Evolutionary conservation across 768 basidiomycete genomes (phyloP).

Genomic region (Hortiboletus campestris): DNA sequence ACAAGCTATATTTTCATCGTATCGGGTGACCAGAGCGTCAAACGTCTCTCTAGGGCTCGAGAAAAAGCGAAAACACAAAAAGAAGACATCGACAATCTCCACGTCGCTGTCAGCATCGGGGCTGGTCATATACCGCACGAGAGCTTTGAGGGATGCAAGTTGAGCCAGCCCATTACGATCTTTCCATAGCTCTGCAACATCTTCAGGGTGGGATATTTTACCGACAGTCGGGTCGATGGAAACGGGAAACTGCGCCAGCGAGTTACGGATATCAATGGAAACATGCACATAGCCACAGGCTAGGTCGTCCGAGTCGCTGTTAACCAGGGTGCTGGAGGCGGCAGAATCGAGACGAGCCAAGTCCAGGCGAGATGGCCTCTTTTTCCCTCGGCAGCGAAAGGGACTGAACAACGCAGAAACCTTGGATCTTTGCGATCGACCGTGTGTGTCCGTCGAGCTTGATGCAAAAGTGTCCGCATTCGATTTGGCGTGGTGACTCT

Average conservation of each 20-base stretch:
- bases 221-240: constrained; percentile 25
- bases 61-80: constrained; percentile 73
- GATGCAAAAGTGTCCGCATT: neutral
- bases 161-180: constrained; percentile 28
- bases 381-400: constrained; percentile 7
- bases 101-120: constrained; percentile 38
- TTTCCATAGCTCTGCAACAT: constrained; percentile 28
- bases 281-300: constrained; percentile 23
- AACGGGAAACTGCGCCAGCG: constrained; percentile 30
- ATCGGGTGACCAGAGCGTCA: constrained; percentile 46
- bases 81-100: constrained; percentile 53
- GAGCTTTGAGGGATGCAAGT: constrained; percentile 39
- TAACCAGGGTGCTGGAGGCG: constrained; percentile 22
- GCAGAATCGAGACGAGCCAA: constrained; percentile 2
- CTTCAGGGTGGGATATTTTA: constrained; percentile 32
- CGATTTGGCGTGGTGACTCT: neutral
- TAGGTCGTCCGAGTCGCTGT: constrained; percentile 13
- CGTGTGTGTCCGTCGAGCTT: neutral
- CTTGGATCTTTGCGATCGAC: constrained; percentile 9
- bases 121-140: constrained; percentile 47
- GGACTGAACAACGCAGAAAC: constrained; percentile 18
- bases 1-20: constrained; percentile 34
- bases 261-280: constrained; percentile 25
- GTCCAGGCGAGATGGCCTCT: constrained; percentile 3
- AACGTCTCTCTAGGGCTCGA: constrained; percentile 48